These are phyloP conservation scores for Abelmoschus esculentus DNA, from an alignment of 345 rosid genomes.

Conservation along the genomic window DNA sequence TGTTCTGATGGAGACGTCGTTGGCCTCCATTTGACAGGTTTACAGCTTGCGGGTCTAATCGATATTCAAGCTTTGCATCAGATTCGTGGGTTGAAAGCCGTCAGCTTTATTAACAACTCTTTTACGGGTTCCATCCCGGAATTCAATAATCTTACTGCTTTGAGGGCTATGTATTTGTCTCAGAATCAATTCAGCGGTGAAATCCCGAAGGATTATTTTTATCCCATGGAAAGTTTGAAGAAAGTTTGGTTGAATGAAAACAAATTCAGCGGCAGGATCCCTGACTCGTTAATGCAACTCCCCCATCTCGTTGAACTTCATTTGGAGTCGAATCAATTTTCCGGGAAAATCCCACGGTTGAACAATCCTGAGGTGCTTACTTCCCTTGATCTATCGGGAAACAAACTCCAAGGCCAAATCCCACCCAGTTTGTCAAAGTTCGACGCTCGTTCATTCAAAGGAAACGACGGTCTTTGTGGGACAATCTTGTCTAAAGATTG, in stretches of 20 bases:
- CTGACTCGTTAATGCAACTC: conserved; percentile 35
- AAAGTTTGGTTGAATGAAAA: conserved; percentile 55
- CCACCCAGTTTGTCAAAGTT: conserved; percentile 33
- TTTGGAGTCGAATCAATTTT: conserved; percentile 51
- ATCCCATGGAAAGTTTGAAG: conserved; percentile 39
- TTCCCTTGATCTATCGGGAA: conserved; percentile 42
- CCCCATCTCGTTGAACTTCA: conserved; percentile 55
- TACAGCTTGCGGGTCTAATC: conserved; percentile 49
- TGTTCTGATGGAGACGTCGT: conserved; percentile 39
- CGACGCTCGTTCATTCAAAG: conserved; percentile 21
- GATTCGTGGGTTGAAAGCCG: conserved; percentile 37
- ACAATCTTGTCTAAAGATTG: conserved; percentile 29
- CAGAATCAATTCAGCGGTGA: conserved; percentile 54
- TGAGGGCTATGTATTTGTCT: conserved; percentile 44
- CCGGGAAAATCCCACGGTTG: conserved; percentile 52
- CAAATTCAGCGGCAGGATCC: conserved; percentile 50
- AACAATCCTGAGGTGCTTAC: conserved; percentile 15
- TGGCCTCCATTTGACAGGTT: conserved; percentile 50
- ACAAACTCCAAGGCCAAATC: conserved; percentile 52
- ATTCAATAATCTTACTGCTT: conserved; percentile 40
- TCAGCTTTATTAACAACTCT: conserved; percentile 54
- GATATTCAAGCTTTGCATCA: conserved; percentile 40
- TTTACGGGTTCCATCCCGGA: conserved; percentile 60
- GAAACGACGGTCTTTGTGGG: conserved; percentile 52
- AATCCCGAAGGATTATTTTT: conserved; percentile 50